Percentiles rank a stretch among this genome's conserved stretches.
These are phyloP conservation scores for Puccinia polysora DNA, from an alignment of 1,284 basidiomycete species.

Conservation along the genomic window DNA sequence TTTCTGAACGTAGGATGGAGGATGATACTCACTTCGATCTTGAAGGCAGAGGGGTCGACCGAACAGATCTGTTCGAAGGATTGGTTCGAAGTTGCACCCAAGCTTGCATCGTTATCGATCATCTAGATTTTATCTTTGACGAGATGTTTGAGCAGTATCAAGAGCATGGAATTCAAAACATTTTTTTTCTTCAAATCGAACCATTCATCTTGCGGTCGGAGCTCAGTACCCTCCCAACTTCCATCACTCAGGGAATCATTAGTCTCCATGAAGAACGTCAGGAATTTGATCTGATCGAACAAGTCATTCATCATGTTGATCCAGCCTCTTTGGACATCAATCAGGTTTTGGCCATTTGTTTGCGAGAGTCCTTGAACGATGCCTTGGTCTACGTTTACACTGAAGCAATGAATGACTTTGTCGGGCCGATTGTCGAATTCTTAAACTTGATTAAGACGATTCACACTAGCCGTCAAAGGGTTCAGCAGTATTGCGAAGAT, in stretches of 20 bases:
- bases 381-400: constrained; percentile 93
- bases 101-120: constrained; percentile 73
- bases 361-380: constrained; percentile 77
- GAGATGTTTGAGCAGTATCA: constrained; percentile 87
- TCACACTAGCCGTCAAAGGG: constrained; percentile 16
- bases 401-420: constrained; percentile 77
- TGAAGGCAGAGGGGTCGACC: constrained; percentile 84
- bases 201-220: constrained; percentile 72
- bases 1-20: constrained; percentile 86
- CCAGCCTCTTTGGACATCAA: constrained; percentile 87
- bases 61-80: constrained; percentile 81
- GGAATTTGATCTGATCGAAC: constrained; percentile 72
- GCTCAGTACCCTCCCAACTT: constrained; percentile 66
- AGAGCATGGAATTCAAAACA: constrained; percentile 74
- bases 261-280: constrained; percentile 65
- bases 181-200: constrained; percentile 80
- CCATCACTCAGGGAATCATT: constrained; percentile 77
- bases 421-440: constrained; percentile 81
- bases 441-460: constrained; percentile 70
- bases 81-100: constrained; percentile 75
- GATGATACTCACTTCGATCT: constrained; percentile 77
- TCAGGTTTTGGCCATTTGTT: constrained; percentile 81
- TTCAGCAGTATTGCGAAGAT: constrained; percentile 31
- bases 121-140: constrained; percentile 82
- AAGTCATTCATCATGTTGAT: constrained; percentile 92